Base-by-base conservation (phyloP, 2,329 filamentous ascomycete species). In the Gnomoniopsis sp. region DNA sequence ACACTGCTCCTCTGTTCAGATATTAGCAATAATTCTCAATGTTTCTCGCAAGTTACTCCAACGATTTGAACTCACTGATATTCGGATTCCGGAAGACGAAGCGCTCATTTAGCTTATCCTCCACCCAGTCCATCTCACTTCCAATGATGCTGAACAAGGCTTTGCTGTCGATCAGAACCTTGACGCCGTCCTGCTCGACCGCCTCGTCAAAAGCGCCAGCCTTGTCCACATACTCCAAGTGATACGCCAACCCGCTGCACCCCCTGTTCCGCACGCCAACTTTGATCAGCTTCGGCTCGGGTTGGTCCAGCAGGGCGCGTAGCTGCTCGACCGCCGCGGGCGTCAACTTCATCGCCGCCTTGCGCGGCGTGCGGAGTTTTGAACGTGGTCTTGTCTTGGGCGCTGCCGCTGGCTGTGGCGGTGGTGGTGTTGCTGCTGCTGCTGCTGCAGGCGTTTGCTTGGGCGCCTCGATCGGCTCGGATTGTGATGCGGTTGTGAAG, bases 41-140 rank as follows among this genome's bases (percentile, higher is more conserved):
- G 15, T 3, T 50, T 17, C 22, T 55, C 26, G 6, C 43, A 10
- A 8, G n/a, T 8, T 19, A 21, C n/a, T 46, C 43, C 49, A 6
- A 30, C 6, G 30, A 36, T 23, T 30, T 6, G 15, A 15, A 87
- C 93, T 85, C 78, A 96, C 93, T 99, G 71, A 98, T 98, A 70
- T 99, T 99, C 2, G 95, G 95, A 72, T 99, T 99, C 71, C 86
- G 88, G 77, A 99, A 99, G 53, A 96, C 87, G 74, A 99, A 99
- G 64, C 90, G 83, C 74, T 93, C 85, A 72, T 89, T 96, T 64
- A 99, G 77, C 78, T 96, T 96, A 68, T 98, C 95, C 75, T 98
- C 93, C 12, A 93, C 82, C 93, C 93, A 99, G 71, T 99, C 95
- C 95, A 99, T 99, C 77, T 98, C 93, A 70, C 90, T 96, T 6